phyloP scores from a whole-genome alignment of 1,139 yeast species.

The Sugiyamaella castrensis region DNA sequence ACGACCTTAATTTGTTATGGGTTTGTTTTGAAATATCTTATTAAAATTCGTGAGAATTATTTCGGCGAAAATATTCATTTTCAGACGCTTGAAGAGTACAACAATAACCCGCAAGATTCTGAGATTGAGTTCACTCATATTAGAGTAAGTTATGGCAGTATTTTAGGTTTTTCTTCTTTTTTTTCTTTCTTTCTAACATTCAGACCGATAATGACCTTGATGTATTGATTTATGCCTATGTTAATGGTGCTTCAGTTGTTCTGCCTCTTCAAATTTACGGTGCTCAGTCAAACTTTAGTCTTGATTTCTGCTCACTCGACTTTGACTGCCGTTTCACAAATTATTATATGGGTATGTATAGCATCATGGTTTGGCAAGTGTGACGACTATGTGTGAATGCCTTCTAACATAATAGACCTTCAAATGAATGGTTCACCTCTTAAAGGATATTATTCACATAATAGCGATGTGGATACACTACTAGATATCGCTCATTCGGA shows the following conservation, averaged over 20 bases:
- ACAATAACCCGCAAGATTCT: conserved; percentile 29
- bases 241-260: conserved; percentile 64
- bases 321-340: conserved; percentile 83
- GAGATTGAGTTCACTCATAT: conserved; percentile 18
- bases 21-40: conserved; percentile 66
- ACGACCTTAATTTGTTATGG: conserved; percentile 77
- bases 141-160: conserved; percentile 17
- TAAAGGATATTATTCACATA: conserved; percentile 29
- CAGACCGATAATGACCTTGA: conserved; percentile 74
- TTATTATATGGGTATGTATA: conserved; percentile 80
- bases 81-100: conserved; percentile 79
- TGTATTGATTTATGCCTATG: conserved; percentile 65
- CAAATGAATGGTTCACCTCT: conserved; percentile 41
- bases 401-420: conserved; percentile 27
- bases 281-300: conserved; percentile 56
- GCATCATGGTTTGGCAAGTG: conserved; percentile 33
- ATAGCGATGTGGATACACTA: conserved; percentile 24
- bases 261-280: conserved; percentile 74
- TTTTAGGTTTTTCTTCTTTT: conserved; percentile 22
- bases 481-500: conserved; percentile 21
- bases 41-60: conserved; percentile 81
- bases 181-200: conserved; percentile 9
- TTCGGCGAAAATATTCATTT: conserved; percentile 86
- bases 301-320: conserved; percentile 64
- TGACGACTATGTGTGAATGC: too few relatives aligned